phyloP scores from a whole-genome alignment of 345 rosid species.

The Rhizophora apiculata region DNA sequence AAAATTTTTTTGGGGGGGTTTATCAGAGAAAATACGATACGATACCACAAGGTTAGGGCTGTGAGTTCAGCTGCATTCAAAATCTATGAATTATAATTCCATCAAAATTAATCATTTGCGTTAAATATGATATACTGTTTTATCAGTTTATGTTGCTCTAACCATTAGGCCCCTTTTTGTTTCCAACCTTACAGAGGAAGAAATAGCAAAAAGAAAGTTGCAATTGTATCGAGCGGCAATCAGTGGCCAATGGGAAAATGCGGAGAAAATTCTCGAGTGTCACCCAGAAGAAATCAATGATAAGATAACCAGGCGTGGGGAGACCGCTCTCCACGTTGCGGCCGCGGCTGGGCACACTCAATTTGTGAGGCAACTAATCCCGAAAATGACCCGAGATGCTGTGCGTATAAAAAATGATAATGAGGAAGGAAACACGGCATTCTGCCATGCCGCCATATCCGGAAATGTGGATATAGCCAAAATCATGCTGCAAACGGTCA shows the following conservation, averaged over 20 bases:
- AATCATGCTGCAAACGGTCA: constrained; percentile 8
- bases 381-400: constrained; percentile 11
- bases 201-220: not conserved
- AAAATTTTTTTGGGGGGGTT: no score
- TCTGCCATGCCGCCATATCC: constrained; percentile 22
- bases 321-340: constrained; percentile 28
- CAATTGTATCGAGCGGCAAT: constrained; percentile 15
- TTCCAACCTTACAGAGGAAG: not conserved
- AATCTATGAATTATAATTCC: no score
- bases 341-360: constrained; percentile 18
- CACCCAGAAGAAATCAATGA: constrained; percentile 5
- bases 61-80: no score
- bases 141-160: no score
- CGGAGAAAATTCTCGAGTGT: not conserved
- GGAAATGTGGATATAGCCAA: constrained; percentile 19
- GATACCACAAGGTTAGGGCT: no score
- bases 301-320: constrained; percentile 5
- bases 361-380: constrained; percentile 19
- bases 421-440: constrained; percentile 15
- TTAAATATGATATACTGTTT: no score
- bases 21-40: no score
- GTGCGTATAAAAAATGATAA: not conserved
- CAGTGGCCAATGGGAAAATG: constrained; percentile 12
- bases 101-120: no score
- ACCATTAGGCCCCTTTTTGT: no score